A percentile compares a stretch with the other conserved stretches of the same genome.
Evolutionary conservation across 2,329 filamentous ascomycete species (phyloP).

Genomic region (Aspergillus uvarum): DNA sequence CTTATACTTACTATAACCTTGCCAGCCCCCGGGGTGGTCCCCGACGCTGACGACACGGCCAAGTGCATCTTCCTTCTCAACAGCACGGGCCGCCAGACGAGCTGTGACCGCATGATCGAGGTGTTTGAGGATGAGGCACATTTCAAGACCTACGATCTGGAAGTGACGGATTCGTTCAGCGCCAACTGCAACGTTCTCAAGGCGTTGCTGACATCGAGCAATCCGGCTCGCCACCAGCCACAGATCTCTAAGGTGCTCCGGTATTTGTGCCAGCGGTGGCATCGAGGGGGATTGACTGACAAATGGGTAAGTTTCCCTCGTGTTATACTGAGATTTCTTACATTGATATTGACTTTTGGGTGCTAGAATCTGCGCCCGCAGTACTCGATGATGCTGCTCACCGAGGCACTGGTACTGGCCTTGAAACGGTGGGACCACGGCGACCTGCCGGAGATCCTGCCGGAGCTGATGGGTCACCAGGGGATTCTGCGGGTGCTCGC

Average conservation of each 20-base stretch:
- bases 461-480: neutral
- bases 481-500: neutral
- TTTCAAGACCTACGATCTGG: slow-evolving; percentile 5
- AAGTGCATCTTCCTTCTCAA: slow-evolving; percentile 5
- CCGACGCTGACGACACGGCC: slow-evolving; percentile 7
- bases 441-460: neutral
- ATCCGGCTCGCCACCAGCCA: neutral
- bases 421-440: neutral
- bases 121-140: slow-evolving; percentile 1
- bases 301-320: slow-evolving; percentile 5
- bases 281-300: neutral
- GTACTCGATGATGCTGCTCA: slow-evolving; percentile 6
- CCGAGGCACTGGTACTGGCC: neutral
- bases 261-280: slow-evolving; percentile 3
- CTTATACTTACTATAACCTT: neutral
- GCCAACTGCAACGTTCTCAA: slow-evolving; percentile 10
- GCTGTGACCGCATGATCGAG: slow-evolving; percentile 2
- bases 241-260: slow-evolving; percentile 1
- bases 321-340: too few relatives aligned
- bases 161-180: slow-evolving; percentile 2
- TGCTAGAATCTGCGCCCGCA: neutral
- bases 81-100: neutral
- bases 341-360: too few relatives aligned
- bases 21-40: neutral
- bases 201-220: neutral